Evolutionary conservation across 176 grass and related monocot genomes (phyloP).

Genomic region (Tillandsia leiboldiana): DNA sequence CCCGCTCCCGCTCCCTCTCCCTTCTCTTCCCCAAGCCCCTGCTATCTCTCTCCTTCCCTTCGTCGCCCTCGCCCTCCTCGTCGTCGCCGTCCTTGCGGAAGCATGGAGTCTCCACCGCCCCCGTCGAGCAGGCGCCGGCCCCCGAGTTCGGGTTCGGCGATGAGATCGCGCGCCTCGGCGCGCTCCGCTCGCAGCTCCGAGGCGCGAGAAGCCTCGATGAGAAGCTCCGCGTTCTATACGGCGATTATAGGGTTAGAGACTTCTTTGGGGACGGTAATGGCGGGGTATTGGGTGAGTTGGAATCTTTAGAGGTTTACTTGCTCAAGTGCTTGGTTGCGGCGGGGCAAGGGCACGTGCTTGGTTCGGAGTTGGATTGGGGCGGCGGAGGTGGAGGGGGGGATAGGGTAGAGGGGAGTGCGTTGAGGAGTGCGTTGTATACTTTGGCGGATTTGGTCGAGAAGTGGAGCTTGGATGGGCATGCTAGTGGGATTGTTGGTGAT

Average conservation of each 20-base stretch:
- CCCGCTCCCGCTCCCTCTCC: slow-evolving; percentile 7
- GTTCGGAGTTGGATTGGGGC: slow-evolving; percentile 53
- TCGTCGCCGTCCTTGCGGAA: slow-evolving; percentile 20
- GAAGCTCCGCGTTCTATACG: slow-evolving; percentile 54
- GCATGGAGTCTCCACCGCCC: slow-evolving; percentile 35
- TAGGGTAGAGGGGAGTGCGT: slow-evolving; percentile 24
- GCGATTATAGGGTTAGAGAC: slow-evolving; percentile 52
- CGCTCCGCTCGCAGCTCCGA: slow-evolving; percentile 29
- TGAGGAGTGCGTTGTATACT: slow-evolving; percentile 54
- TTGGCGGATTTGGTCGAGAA: slow-evolving; percentile 58
- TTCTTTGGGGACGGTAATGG: slow-evolving; percentile 34
- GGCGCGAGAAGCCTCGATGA: slow-evolving; percentile 30
- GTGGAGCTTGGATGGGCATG: slow-evolving; percentile 40
- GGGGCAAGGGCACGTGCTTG: slow-evolving; percentile 83
- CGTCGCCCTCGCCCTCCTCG: slow-evolving; percentile 20
- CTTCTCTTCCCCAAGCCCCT: slow-evolving; percentile 13
- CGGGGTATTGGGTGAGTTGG: slow-evolving; percentile 21
- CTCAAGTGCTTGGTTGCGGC: slow-evolving; percentile 83
- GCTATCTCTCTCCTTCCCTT: slow-evolving; percentile 25
- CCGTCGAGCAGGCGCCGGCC: slow-evolving; percentile 27
- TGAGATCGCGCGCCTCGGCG: slow-evolving; percentile 53
- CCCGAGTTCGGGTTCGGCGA: slow-evolving; percentile 40
- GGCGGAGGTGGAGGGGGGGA: slow-evolving; percentile 5
- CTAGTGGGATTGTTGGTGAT: slow-evolving; percentile 6
- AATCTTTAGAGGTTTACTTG: slow-evolving; percentile 45